phyloP scores from a whole-genome alignment of 331 rosid species.

The Quercus phellos region DNA sequence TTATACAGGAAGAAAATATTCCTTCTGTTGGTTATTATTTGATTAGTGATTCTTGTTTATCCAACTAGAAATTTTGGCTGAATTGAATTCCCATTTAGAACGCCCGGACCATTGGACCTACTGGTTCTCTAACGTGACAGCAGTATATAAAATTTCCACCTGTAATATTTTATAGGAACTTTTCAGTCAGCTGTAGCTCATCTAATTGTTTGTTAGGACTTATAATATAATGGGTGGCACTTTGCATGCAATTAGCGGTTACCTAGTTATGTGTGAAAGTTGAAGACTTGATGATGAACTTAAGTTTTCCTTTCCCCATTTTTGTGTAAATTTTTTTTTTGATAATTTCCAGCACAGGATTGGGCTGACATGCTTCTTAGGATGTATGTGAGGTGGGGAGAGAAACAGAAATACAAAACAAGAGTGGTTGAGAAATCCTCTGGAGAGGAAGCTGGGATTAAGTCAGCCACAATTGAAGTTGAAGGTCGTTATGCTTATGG shows the following conservation, averaged over 20 bases:
- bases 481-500: constrained; percentile 98
- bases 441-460: constrained; percentile 98
- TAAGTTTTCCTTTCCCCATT: constrained; percentile 21
- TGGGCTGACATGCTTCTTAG: constrained; percentile 99
- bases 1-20: not conserved
- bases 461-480: constrained; percentile 88
- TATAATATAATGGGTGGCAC: not conserved
- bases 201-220: not conserved
- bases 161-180: not conserved
- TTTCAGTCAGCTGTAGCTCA: not conserved
- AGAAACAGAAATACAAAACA: constrained; percentile 83
- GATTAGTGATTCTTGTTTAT: not conserved
- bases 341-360: constrained; percentile 85
- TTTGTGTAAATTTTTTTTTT: constrained; percentile 32
- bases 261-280: constrained; percentile 6
- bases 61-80: not conserved
- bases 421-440: constrained; percentile 82
- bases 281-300: constrained; percentile 27
- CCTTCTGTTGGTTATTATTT: not conserved
- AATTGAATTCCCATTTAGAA: not conserved
- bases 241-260: not conserved
- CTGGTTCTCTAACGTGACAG: not conserved
- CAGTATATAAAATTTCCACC: not conserved
- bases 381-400: constrained; percentile 95
- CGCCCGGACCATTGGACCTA: not conserved